Evolutionary conservation across 768 basidiomycete species (phyloP).

Genomic region (Stropharia rugosoannulata): DNA sequence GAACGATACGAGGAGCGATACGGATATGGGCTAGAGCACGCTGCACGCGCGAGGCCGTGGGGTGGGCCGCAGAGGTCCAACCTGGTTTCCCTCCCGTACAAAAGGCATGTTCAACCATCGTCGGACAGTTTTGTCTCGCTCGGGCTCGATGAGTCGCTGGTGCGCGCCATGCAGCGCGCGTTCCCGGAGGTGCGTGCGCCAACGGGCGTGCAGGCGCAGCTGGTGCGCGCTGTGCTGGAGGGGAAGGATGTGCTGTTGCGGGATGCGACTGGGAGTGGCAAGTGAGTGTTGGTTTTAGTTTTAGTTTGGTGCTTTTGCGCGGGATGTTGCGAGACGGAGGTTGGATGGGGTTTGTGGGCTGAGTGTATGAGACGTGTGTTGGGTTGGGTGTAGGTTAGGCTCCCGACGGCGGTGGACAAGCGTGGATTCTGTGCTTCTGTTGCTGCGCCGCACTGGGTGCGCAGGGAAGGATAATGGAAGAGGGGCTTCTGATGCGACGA

Average conservation of each 20-base stretch:
- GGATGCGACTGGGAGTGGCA: slow-evolving; percentile 77
- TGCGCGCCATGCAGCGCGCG: slow-evolving; percentile 48
- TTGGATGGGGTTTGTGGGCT: no score
- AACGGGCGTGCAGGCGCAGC: slow-evolving; percentile 55
- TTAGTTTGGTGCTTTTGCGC: slow-evolving; percentile 1
- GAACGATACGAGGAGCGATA: not conserved
- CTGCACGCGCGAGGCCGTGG: not conserved
- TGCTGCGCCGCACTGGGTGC: not conserved
- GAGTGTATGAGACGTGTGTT: no score
- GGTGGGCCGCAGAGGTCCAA: no score
- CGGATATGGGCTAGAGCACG: not conserved
- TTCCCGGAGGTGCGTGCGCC: slow-evolving; percentile 63
- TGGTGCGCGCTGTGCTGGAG: slow-evolving; percentile 60
- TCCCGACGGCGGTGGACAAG: not conserved
- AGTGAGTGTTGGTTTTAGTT: slow-evolving; percentile 43
- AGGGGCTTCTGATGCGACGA: no score
- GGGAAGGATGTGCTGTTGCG: slow-evolving; percentile 64
- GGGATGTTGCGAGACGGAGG: not conserved
- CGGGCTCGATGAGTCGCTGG: slow-evolving; percentile 50
- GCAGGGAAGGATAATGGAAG: not conserved
- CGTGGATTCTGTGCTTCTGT: not conserved
- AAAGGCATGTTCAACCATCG: not conserved
- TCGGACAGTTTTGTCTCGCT: slow-evolving; percentile 42
- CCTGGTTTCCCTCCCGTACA: no score
- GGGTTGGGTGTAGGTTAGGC: no score